Evolutionary conservation across 1,284 basidiomycete genomes (phyloP), one percentile per base, ranked within the genome.

Genomic region (Leccinum brunneo-olivaceum): DNA sequence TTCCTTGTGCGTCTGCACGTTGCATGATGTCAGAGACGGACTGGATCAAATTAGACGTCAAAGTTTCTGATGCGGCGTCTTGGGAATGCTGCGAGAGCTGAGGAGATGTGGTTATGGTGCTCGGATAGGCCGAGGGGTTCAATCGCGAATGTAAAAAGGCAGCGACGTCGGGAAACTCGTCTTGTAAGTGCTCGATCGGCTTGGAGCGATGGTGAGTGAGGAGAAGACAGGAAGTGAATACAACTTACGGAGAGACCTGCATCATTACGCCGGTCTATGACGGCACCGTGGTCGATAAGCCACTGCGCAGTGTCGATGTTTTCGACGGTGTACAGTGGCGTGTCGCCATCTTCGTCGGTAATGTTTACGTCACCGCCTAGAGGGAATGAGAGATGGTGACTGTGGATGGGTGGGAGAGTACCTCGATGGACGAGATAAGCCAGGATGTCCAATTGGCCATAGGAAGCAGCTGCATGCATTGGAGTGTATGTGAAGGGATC

Each of bases 391-490:
- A 1, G 18, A 27, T 45, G 16, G 34, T 32, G 43, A 41, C 47
- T 47, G 47, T 40, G n/a, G 15, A n/a, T 7, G 20, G 24, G 18
- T 34, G 49, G 53, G 43, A 33, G 41, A 27, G 45, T 39, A 81
- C 83, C 90, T 55, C 73, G 73, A 12, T 78, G 73, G 48, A 92
- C 70, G 44, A 96, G 78, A 67, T 90, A 94, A 21, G 79, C 74
- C 18, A 96, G 70, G 34, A 94, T 65, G 30, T 84, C 67, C 14
- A 85, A 58, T 41, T 92, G 91, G 9, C 79, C 87, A 62, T 94
- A 96, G 1, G 91, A 95, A 0, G 90, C 91, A 6, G 92, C 91
- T n/a, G 92, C 93, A 65, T 96, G 92, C 81, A 96, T 87, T 10
- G 92, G 90, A 0, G 92, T 92, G 64, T 95, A 95, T 16, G 87